phyloP scores from a whole-genome alignment of 768 basidiomycete genomes.

The Auricularia auricula-judae region DNA sequence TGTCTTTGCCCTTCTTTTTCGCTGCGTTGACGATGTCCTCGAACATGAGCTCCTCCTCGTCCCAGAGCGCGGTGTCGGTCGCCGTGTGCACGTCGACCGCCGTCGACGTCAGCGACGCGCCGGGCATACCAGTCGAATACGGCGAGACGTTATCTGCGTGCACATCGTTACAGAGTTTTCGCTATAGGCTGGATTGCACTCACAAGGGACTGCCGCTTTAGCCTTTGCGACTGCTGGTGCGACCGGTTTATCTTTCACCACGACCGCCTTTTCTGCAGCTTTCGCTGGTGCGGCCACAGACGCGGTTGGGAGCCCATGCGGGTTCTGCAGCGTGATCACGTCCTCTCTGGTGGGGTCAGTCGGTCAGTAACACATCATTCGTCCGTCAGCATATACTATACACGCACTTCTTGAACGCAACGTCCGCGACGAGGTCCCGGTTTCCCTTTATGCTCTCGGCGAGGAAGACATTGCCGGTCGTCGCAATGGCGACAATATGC shows the following conservation, averaged over 20 bases:
- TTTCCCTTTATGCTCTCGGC: slow-evolving; percentile 84
- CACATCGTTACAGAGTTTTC: neutral
- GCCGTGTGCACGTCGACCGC: slow-evolving; percentile 67
- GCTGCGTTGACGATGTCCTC: slow-evolving; percentile 75
- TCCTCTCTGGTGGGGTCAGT: slow-evolving; percentile 47
- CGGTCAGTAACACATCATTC: neutral
- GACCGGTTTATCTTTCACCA: neutral
- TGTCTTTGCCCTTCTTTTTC: slow-evolving; percentile 90
- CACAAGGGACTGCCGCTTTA: slow-evolving; percentile 60
- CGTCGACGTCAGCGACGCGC: slow-evolving; percentile 90
- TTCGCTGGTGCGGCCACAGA: slow-evolving; percentile 16
- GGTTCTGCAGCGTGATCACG: slow-evolving; percentile 89
- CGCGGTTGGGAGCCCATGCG: slow-evolving; percentile 59
- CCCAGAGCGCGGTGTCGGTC: slow-evolving; percentile 81
- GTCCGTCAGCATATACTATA: neutral
- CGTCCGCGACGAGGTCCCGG: slow-evolving; percentile 76
- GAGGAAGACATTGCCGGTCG: slow-evolving; percentile 87
- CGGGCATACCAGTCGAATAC: slow-evolving; percentile 79
- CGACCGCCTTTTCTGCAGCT: slow-evolving; percentile 12
- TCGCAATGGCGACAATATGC: slow-evolving; percentile 82
- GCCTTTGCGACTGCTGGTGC: neutral
- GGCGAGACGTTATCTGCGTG: slow-evolving; percentile 78
- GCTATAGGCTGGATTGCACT: slow-evolving; percentile 11
- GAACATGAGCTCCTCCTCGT: slow-evolving; percentile 99
- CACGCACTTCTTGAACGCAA: slow-evolving; percentile 69